A percentile compares a stretch with the other conserved stretches of the same genome.
phyloP scores from a whole-genome alignment of 768 basidiomycete species.

The Albatrellus ellisii region DNA sequence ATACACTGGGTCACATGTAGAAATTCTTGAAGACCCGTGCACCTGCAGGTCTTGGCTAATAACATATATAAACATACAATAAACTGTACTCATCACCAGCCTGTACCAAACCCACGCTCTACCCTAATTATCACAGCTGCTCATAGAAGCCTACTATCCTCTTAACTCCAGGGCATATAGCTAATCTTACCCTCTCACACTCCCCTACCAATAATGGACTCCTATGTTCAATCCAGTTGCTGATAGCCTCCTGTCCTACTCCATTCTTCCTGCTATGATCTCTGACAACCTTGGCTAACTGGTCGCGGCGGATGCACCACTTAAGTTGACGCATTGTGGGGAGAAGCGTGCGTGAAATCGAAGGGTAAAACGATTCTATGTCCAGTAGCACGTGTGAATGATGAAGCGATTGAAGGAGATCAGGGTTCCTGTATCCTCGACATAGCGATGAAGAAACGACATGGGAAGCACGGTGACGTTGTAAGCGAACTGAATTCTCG shows the following conservation, averaged over 20 bases:
- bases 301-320: conserved; percentile 56
- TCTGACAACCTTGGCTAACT: conserved; percentile 30
- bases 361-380: conserved; percentile 42
- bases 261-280: conserved; percentile 25
- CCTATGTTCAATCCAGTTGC: conserved; percentile 43
- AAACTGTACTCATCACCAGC: too few species aligned
- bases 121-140: too few species aligned
- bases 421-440: conserved; percentile 27
- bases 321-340: conserved; percentile 56
- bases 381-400: conserved; percentile 46
- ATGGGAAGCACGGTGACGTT: conserved; percentile 38
- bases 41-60: too few species aligned
- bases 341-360: conserved; percentile 45
- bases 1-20: too few species aligned
- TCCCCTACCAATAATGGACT: conserved; percentile 41
- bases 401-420: conserved; percentile 30
- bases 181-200: conserved; percentile 51
- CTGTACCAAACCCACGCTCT: too few species aligned
- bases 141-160: conserved; percentile 52
- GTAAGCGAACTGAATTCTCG: conserved; percentile 39
- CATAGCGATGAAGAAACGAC: conserved; percentile 42
- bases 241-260: too few species aligned
- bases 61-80: too few species aligned
- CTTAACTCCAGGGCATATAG: conserved; percentile 51
- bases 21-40: too few species aligned